Base-by-base conservation (phyloP, 2,329 filamentous ascomycete species). In the Fonsecaea pugnacius region DNA sequence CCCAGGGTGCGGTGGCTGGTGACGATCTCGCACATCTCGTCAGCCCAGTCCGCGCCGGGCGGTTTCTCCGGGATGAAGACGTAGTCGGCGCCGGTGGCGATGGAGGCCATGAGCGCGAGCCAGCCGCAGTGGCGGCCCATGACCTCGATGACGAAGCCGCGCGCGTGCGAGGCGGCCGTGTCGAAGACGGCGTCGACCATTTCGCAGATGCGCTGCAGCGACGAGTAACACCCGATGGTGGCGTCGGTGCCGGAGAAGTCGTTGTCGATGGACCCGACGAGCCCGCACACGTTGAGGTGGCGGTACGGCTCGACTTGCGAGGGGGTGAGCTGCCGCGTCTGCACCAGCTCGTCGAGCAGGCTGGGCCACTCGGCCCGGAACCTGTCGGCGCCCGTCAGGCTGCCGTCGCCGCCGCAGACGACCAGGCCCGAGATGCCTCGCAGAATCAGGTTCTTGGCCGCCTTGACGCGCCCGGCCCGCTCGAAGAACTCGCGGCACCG, bases 121-220 rank as follows among this genome's bases (percentile, higher is more conserved):
- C 95, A 99, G 67, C 95, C 95, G 76, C 95, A 99, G 79, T 99
- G 94, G 64, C 95, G 86, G 58, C 95, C 95, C 95, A 99, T 99
- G 73, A 99, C 95, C 78, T 97, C 95, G 68, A 99, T 91, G 63
- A 99, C 93, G 77, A 99, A 99, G 43, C 95, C 95, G 72, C 95
- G 86, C 69, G 96, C 95, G 78, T 99, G 95, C 32, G 93, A 97
- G 58, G 94, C 94, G 0, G 95, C 98, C 18, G 94, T 93, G 78
- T 99, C 94, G 72, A 99, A 81, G 32, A 82, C 96, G 74, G 92
- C 94, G 80, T 99, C 95, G 63, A 99, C 91, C 75, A 94, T 91
- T 76, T 97, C 91, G 79, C 94, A 98, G 71, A 99, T 96, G 65
- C 94, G 89, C 54, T 90, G 87, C 62, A 99, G 85, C 27, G 95